A percentile compares a stretch with the other conserved stretches of the same genome.
Evolutionary conservation across 2,329 filamentous ascomycete species (phyloP).

Genomic region (Colletotrichum spinosum): DNA sequence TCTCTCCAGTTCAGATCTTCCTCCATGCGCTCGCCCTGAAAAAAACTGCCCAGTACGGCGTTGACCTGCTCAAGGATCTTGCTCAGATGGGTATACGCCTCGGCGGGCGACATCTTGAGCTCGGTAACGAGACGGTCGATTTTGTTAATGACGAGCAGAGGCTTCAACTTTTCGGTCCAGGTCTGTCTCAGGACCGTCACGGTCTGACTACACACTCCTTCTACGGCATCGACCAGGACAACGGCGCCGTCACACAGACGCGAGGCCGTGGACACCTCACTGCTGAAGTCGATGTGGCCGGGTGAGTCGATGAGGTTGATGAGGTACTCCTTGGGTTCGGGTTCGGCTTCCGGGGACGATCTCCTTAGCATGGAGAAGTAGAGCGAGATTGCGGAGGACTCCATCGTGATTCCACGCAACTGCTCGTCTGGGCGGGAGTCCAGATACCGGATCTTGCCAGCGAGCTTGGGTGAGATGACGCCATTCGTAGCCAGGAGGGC

Average conservation of each 20-base stretch:
- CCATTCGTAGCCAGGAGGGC: slow-evolving; percentile 97
- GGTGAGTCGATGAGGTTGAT: slow-evolving; percentile 98
- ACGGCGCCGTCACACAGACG: slow-evolving; percentile 94
- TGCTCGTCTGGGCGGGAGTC: slow-evolving; percentile 98
- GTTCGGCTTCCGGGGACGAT: slow-evolving; percentile 72
- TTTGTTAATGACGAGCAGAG: slow-evolving; percentile 96
- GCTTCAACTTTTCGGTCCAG: slow-evolving; percentile 96
- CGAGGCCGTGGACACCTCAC: slow-evolving; percentile 96
- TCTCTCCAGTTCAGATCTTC: slow-evolving; percentile 97
- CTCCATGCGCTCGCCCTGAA: slow-evolving; percentile 98
- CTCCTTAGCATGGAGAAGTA: slow-evolving; percentile 93
- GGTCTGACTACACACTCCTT: slow-evolving; percentile 98
- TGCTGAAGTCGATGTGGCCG: slow-evolving; percentile 98
- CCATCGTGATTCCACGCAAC: slow-evolving; percentile 98
- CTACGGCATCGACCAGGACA: slow-evolving; percentile 94
- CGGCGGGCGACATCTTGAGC: slow-evolving; percentile 89
- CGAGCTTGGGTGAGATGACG: slow-evolving; percentile 97
- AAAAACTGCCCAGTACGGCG: slow-evolving; percentile 96
- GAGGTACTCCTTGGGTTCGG: slow-evolving; percentile 87
- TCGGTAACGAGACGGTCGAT: slow-evolving; percentile 96
- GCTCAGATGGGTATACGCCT: slow-evolving; percentile 90
- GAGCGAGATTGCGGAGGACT: slow-evolving; percentile 96
- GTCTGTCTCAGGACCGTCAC: slow-evolving; percentile 95
- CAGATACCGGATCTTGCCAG: slow-evolving; percentile 97
- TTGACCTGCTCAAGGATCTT: slow-evolving; percentile 96